A percentile compares a stretch with the other conserved stretches of the same genome.
Evolutionary conservation across 306 rosid genomes (phyloP).

Genomic region (Rubus idaeus): DNA sequence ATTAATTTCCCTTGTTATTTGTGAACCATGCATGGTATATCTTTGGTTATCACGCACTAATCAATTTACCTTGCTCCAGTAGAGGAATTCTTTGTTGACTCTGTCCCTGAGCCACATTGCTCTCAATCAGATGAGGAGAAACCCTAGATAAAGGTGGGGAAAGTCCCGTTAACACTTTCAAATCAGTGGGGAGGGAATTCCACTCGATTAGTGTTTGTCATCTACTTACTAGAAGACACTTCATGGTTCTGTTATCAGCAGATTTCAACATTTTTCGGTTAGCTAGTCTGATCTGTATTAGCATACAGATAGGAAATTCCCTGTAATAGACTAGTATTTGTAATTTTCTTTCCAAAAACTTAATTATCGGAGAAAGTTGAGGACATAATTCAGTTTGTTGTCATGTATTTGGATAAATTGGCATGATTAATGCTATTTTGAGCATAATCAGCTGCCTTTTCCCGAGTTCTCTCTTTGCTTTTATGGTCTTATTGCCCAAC

Average conservation of each 20-base stretch:
- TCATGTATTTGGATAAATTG: constrained; percentile 40
- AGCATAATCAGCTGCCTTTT: not conserved
- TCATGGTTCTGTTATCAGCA: constrained; percentile 39
- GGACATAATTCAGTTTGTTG: constrained; percentile 27
- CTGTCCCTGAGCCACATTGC: constrained; percentile 73
- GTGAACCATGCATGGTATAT: not conserved
- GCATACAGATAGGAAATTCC: constrained; percentile 32
- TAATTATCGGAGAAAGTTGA: constrained; percentile 22
- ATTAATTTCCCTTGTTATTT: not conserved
- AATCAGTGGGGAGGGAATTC: constrained; percentile 42
- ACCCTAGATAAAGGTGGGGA: constrained; percentile 48
- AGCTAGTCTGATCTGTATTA: constrained; percentile 42
- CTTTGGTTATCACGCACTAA: constrained; percentile 12
- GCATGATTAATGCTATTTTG: constrained; percentile 24
- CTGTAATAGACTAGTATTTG: constrained; percentile 23
- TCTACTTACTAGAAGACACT: constrained; percentile 42
- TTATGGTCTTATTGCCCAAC: not conserved
- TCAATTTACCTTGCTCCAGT: constrained; percentile 49
- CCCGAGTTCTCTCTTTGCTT: not conserved
- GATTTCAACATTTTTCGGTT: constrained; percentile 26
- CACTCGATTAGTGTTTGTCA: constrained; percentile 34
- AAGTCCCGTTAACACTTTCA: constrained; percentile 26
- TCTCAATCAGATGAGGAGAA: constrained; percentile 90
- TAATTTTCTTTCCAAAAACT: constrained; percentile 34
- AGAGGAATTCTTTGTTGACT: constrained; percentile 95